Base-by-base conservation (phyloP, 2,329 filamentous ascomycete species). In the Calonectria multiphialidica region DNA sequence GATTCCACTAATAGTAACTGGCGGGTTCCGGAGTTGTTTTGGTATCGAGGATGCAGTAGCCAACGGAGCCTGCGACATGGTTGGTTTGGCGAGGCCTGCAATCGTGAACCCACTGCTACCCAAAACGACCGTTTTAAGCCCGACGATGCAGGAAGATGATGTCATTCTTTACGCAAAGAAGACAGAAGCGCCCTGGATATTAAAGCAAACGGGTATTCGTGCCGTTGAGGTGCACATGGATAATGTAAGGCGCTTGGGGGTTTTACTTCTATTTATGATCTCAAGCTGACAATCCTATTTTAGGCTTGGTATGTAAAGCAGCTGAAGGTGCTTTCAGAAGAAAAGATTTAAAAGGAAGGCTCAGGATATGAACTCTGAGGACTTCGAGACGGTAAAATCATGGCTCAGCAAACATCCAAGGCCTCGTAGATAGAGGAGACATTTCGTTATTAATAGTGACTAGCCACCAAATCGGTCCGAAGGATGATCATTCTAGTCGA, bases 1-100 rank as follows among this genome's bases (percentile, higher is more conserved):
- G 3, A 80, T 88, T 0, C 82, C 86, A 0, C 82, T 90, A 30
- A 87, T 90, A 83, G 85, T 93, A 16, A 92, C 90, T 0, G 91
- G 91, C 2, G 92, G 91, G 0, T 92, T 93, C 80, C 86, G 90
- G 2, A 88, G 86, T 0, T 75, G 84, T 0, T 67, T 69, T 5
- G 84, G 83, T 10, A 85, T 86, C 79, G 83, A 86, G 68, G 77
- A 74, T 0, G 85, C 84, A 2, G 72, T 86, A 7, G 74, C 72
- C 6, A 75, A 79, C 13, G 82, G 80, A 6, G 81, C 76, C 45
- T 86, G 84, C 68, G 84, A 87, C 53, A 62, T 86, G 42, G 76
- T 86, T 28, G 85, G 85, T 5, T 53, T 86, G 10, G 85, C 72
- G 0, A 74, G 85, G 6, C 84, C 85, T 7, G 80, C 84, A 0